phyloP scores from a whole-genome alignment of 2,329 filamentous ascomycete species.

The Calonectria montana region DNA sequence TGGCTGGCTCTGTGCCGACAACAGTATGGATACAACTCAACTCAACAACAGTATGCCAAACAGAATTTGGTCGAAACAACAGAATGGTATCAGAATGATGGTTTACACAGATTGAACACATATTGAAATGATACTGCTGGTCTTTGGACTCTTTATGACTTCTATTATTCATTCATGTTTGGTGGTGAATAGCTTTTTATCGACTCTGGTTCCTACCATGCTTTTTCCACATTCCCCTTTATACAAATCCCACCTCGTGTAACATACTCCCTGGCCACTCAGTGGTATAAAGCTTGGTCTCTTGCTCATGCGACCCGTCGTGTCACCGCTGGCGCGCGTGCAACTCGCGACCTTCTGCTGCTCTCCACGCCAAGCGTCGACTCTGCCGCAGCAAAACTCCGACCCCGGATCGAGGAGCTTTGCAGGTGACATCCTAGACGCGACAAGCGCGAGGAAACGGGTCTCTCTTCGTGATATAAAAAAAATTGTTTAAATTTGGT shows the following conservation, averaged over 20 bases:
- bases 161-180: slow-evolving; percentile 42
- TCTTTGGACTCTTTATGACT: slow-evolving; percentile 16
- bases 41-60: not conserved
- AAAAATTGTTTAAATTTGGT: slow-evolving; percentile 3
- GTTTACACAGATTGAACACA: not conserved
- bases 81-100: not conserved
- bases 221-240: slow-evolving; percentile 16
- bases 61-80: not conserved
- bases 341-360: slow-evolving; percentile 5
- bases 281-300: slow-evolving; percentile 8
- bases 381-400: not conserved
- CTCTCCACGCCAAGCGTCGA: not conserved
- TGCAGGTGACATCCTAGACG: slow-evolving; percentile 3
- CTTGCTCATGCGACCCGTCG: slow-evolving; percentile 16
- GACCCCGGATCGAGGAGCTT: slow-evolving; percentile 4
- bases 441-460: slow-evolving; percentile 9
- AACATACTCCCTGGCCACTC: slow-evolving; percentile 26
- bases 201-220: slow-evolving; percentile 21
- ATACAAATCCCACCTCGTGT: slow-evolving; percentile 32
- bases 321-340: not conserved
- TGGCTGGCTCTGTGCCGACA: not conserved
- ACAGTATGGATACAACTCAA: not conserved
- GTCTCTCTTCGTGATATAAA: slow-evolving; percentile 21
- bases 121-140: too few relatives aligned
- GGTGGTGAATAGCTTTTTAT: slow-evolving; percentile 29